Evolutionary conservation across 108 stramenopile species (phyloP).

Genomic region (Schizochytrium sp.): DNA sequence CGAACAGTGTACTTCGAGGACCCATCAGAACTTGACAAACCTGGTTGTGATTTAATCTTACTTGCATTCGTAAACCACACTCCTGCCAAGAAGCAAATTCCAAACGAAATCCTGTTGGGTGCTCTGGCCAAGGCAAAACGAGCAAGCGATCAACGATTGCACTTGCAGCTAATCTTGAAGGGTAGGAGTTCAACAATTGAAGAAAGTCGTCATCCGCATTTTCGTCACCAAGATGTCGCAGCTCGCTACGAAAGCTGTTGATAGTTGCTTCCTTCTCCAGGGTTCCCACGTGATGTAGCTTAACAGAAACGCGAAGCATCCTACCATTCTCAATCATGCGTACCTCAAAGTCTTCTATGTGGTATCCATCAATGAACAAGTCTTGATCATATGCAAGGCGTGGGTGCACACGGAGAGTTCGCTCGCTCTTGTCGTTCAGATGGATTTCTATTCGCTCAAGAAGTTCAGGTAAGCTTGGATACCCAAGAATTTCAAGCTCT

Average conservation of each 20-base stretch:
- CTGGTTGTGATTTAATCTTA: neutral
- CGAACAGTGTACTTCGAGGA: constrained; percentile 55
- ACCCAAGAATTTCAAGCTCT: neutral
- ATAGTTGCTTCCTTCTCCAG: neutral
- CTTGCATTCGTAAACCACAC: neutral
- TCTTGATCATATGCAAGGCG: neutral
- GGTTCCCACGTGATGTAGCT: neutral
- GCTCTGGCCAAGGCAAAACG: constrained; percentile 35
- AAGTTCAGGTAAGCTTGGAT: neutral
- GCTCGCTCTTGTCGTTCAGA: neutral
- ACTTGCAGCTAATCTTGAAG: neutral
- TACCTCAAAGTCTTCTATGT: neutral
- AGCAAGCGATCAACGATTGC: neutral
- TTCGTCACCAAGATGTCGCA: neutral
- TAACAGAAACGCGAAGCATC: neutral
- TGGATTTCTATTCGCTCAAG: neutral
- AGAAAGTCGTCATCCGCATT: neutral
- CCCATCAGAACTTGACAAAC: constrained; percentile 4
- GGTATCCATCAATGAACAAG: neutral
- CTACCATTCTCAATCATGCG: neutral
- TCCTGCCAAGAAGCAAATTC: constrained; percentile 51
- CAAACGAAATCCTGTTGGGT: neutral
- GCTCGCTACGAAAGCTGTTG: neutral
- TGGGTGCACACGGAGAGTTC: neutral
- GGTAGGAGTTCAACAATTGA: neutral